Percentiles rank a stretch among this genome's conserved stretches.
Evolutionary conservation across 73 alveolate genomes (phyloP).

Genomic region (Paramecium tetraurelia): DNA sequence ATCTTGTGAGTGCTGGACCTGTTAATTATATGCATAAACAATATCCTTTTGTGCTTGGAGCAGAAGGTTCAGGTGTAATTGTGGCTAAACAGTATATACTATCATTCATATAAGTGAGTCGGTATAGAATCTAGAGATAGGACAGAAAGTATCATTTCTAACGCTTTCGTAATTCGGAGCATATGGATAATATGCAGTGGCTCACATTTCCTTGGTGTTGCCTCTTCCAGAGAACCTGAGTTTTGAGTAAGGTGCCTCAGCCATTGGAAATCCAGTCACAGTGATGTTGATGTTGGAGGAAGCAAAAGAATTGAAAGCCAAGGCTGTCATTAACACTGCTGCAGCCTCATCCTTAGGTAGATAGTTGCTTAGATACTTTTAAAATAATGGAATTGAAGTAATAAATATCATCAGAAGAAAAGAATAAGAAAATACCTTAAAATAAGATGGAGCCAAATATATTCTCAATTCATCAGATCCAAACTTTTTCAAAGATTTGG

Average conservation of each 20-base stretch:
- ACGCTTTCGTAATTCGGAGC: neutral
- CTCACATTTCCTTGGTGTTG: neutral
- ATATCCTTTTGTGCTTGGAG: constrained; percentile 61
- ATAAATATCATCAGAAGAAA: constrained; percentile 75
- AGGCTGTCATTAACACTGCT: constrained; percentile 70
- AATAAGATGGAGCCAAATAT: constrained; percentile 66
- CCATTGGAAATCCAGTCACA: constrained; percentile 53
- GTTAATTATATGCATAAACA: neutral
- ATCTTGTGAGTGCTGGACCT: neutral
- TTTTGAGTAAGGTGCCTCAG: neutral
- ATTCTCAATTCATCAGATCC: constrained; percentile 67
- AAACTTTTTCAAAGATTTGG: constrained; percentile 69
- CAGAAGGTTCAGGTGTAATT: constrained; percentile 70
- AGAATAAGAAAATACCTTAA: constrained; percentile 62
- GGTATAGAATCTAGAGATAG: neutral
- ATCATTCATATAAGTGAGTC: neutral
- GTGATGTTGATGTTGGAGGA: constrained; percentile 28
- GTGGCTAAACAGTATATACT: constrained; percentile 59
- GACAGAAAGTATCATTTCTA: neutral
- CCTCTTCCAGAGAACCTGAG: neutral
- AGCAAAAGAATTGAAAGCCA: neutral
- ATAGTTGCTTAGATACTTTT: constrained; percentile 63
- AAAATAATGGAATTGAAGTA: constrained; percentile 61
- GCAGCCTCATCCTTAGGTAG: constrained; percentile 83
- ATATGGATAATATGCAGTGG: neutral